Percentiles rank a stretch among this genome's conserved stretches.
Evolutionary conservation across 345 rosid species (phyloP).

Genomic region (Populus ilicifolia): DNA sequence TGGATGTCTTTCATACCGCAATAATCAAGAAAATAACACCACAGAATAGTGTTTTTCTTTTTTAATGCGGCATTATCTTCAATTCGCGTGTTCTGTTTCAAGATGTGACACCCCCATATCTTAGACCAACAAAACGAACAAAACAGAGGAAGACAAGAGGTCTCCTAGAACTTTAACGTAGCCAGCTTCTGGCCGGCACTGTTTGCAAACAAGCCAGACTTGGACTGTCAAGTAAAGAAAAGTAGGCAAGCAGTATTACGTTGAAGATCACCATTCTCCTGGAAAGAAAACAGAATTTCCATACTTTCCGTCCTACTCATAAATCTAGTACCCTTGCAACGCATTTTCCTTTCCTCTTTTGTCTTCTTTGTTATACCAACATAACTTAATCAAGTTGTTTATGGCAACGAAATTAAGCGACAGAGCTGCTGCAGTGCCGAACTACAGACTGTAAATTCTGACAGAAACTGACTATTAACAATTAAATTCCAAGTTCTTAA

Average conservation of each 20-base stretch:
- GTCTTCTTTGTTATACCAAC: background rate
- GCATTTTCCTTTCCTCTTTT: background rate
- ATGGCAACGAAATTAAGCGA: no score
- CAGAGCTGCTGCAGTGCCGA: no score
- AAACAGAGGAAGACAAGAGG: background rate
- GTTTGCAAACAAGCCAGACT: background rate
- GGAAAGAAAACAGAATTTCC: background rate
- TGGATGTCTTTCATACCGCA: background rate
- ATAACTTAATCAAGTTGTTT: background rate
- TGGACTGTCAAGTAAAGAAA: background rate
- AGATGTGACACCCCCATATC: background rate
- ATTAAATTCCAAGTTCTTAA: no score
- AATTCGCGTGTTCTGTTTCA: background rate
- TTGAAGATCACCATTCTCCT: background rate
- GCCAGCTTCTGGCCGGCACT: background rate
- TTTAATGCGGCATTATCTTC: background rate
- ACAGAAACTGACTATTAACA: background rate
- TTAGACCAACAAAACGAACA: constrained; percentile 12
- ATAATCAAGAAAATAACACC: background rate
- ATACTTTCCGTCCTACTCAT: background rate
- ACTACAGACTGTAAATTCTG: background rate
- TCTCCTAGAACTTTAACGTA: background rate
- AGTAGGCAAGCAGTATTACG: background rate
- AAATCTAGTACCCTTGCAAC: background rate
- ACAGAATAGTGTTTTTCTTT: background rate